Evolutionary conservation across 2,329 filamentous ascomycete species (phyloP), one percentile per base, ranked within the genome.

Genomic region (Colletotrichum salicis): DNA sequence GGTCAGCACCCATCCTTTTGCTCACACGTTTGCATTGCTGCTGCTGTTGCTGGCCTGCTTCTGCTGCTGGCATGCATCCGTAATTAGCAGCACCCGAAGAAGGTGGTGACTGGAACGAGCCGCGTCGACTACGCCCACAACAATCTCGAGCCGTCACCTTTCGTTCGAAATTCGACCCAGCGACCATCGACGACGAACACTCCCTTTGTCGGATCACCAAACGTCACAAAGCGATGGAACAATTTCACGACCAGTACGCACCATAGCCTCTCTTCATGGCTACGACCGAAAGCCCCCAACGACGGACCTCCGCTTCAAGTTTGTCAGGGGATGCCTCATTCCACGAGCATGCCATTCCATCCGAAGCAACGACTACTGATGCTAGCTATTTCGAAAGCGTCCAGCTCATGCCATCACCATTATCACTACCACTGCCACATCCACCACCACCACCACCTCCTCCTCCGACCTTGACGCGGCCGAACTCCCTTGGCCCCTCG

Each of bases 191-290:
- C 60, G 60, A 35, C 48, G 12, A 37, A 15, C 24, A 27, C 12
- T 52, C 8, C 31, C 22, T 54, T 54, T 10, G 10, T 8, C 29
- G 13, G 31, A 27, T 48, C 31, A 52, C 24, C 60, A 27, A 19
- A 54, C 55, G 24, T 15, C 29, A 22, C 35, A 31, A 33, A 72
- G 60, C 57, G 13, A 72, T 72, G 70, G 70, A 62, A 72, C 59
- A 64, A 33, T 64, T 56, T 48, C 70, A 69, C 70, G 35, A 64
- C 31, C 55, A 60, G 22, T 55, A 70, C 48, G 65, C 70, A 60
- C 70, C 65, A 55, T 72, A 72, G 35, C 45, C 54, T 51, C 51
- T 56, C 55, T 54, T 41, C 48, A 72, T 72, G 70, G 55, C 70
- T 59, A 59, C 70, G 11, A 59, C 31, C 35, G 45, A 70, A 24